Evolutionary conservation across 495 filamentous ascomycete species (phyloP).

Genomic region (Rusavskia elegans): DNA sequence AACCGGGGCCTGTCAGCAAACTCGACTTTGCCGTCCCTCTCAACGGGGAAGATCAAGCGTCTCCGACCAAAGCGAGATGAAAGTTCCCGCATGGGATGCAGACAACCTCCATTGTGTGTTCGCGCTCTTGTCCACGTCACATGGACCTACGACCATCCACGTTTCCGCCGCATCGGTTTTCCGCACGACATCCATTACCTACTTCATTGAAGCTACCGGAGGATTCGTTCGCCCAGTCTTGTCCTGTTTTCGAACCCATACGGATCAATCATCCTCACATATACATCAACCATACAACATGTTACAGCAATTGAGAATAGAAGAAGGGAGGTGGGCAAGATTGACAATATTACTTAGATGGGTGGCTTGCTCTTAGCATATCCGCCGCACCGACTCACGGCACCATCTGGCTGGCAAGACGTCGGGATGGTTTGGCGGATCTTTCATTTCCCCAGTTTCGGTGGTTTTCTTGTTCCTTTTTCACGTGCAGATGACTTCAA

Average conservation of each 20-base stretch:
- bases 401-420: slow-evolving; percentile 5
- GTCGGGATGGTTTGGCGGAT: not conserved
- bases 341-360: not conserved
- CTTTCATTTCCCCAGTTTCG: not conserved
- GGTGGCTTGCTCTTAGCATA: slow-evolving; percentile 4
- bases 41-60: not conserved
- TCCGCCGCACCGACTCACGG: slow-evolving; percentile 6
- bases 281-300: not conserved
- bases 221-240: too few relatives aligned
- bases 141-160: too few relatives aligned
- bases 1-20: not conserved
- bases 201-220: too few relatives aligned
- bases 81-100: not conserved
- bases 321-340: not conserved
- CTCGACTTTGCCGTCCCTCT: not conserved
- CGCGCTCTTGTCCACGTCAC: too few relatives aligned
- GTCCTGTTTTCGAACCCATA: too few relatives aligned
- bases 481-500: not conserved
- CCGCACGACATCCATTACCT: not conserved
- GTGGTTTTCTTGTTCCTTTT: not conserved
- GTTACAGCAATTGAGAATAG: not conserved
- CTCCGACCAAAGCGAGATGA: slow-evolving; percentile 13
- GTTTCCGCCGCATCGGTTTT: not conserved
- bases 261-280: not conserved
- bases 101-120: not conserved